Base-by-base conservation (phyloP, 768 basidiomycete species). In the Clathrus columnatus region DNA sequence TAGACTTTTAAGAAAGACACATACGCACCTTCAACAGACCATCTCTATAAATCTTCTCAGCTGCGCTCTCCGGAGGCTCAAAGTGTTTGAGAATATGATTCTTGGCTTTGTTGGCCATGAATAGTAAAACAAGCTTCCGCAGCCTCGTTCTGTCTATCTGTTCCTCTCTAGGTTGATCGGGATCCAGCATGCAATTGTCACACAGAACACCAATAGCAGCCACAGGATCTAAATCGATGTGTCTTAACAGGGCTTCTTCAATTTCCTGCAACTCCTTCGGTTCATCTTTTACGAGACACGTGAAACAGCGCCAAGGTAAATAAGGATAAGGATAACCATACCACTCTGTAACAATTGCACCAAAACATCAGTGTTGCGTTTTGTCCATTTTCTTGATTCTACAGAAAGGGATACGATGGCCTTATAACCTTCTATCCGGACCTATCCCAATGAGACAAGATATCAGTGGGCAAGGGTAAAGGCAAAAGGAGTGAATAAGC, bases 261-360 rank as follows among this genome's bases (percentile, higher is more conserved):
- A 87, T 84, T 29, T 83, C 73, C 0, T 61, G 66, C 10, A 85
- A 80, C 65, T 87, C 85, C 48, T 79, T 76, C 0, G 73, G 77
- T 66, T 87, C 85, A 59, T 85, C 86, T 83, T 51, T 48, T 53
- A 29, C 11, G 36, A 5, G 41, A 11, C 14, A n/a, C 5, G n/a
- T 42, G 20, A 54, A 28, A 14, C 18, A 42, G 42, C 18, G 8
- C 3, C 1, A 16, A 17, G n/a, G 20, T 6, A 24, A 26, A 24
- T 7, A 21, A 28, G 21, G n/a, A 1, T 23, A 28, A 45, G 17
- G 18, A 26, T 52, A 55, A 17, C 72, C 83, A 66, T 63, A 86
- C 85, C 85, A 60, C 82, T 84, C 65, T 87, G 86, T 7, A 87
- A 72, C 16, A 87, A 68, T 59, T 87, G 85, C n/a, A 87, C 73